These are phyloP conservation scores for Cucurbita pepo DNA, from an alignment of 306 rosid genomes.

Conservation along the genomic window DNA sequence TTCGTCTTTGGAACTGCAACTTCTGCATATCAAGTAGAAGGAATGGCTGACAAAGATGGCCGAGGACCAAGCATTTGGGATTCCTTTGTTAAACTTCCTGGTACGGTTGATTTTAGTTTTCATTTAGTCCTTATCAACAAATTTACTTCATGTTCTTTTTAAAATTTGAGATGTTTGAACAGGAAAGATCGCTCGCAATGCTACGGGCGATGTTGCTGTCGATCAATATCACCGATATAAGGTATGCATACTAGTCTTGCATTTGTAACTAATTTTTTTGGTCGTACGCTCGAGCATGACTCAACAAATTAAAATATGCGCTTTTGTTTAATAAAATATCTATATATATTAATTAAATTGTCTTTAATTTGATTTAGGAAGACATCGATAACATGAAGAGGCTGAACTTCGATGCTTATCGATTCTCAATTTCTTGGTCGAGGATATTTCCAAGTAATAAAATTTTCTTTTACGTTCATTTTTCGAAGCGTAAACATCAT, in stretches of 20 bases:
- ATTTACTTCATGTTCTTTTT: too few relatives aligned
- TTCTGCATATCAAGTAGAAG: conserved; percentile 4
- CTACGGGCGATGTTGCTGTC: conserved; percentile 11
- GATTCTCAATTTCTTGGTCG: conserved; percentile 89
- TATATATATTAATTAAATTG: too few relatives aligned
- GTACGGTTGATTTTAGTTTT: neutral
- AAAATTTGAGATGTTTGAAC: neutral
- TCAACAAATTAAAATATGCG: too few relatives aligned
- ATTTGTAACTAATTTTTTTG: too few relatives aligned
- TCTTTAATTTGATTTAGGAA: conserved; percentile 26
- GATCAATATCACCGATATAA: conserved; percentile 16
- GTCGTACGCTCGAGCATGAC: too few relatives aligned
- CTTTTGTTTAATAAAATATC: too few relatives aligned
- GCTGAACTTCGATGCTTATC: conserved; percentile 61
- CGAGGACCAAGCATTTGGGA: conserved; percentile 6
- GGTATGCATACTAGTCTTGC: neutral
- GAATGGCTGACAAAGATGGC: neutral
- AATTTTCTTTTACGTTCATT: neutral
- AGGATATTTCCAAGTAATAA: conserved; percentile 67
- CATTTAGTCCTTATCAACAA: neutral
- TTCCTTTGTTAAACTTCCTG: neutral
- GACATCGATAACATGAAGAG: conserved; percentile 49
- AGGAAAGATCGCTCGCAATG: neutral
- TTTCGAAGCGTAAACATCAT: neutral
- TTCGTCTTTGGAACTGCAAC: neutral